A percentile compares a stretch with the other conserved stretches of the same genome.
These are phyloP conservation scores for Hymenochaete sp. DNA, from an alignment of 1,284 basidiomycete species.

Conservation along the genomic window DNA sequence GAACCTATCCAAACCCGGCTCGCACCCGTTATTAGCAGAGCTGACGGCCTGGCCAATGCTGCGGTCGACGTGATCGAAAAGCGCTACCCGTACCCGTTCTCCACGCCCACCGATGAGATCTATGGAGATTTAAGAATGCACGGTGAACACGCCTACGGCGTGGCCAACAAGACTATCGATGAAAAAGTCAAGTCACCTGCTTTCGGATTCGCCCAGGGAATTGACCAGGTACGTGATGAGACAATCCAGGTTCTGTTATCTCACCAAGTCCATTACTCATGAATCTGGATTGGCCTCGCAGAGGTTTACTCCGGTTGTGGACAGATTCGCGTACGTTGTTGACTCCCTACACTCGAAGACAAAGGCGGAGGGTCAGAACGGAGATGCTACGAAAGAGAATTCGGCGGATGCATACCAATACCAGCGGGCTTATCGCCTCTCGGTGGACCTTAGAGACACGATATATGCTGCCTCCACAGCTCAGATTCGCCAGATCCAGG, in stretches of 20 bases:
- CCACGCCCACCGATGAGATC: conserved; percentile 61
- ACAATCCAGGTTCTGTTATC: conserved; percentile 16
- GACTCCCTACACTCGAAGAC: conserved; percentile 41
- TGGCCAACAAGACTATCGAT: conserved; percentile 59
- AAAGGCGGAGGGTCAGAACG: conserved; percentile 17
- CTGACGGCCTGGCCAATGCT: conserved; percentile 60
- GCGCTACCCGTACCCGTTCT: conserved; percentile 67
- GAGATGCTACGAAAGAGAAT: conserved; percentile 20
- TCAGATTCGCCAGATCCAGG: conserved; percentile 60
- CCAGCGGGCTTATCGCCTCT: conserved; percentile 60
- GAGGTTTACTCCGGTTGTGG: conserved; percentile 64
- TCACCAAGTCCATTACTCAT: conserved; percentile 10
- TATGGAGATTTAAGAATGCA: conserved; percentile 36
- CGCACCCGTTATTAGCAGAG: conserved; percentile 54
- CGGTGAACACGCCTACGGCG: conserved; percentile 44
- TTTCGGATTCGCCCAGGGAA: conserved; percentile 50
- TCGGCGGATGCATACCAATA: conserved; percentile 49
- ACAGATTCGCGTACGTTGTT: conserved; percentile 57
- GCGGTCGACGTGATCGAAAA: conserved; percentile 65
- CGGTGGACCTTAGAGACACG: conserved; percentile 52
- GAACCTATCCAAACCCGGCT: conserved; percentile 57
- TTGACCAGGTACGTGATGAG: conserved; percentile 59
- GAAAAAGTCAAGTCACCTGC: conserved; percentile 57
- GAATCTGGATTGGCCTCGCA: conserved; percentile 25
- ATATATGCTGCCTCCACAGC: conserved; percentile 58